These are phyloP conservation scores for Aspergillus calidoustus DNA, from an alignment of 2,329 filamentous ascomycete genomes.

Conservation along the genomic window DNA sequence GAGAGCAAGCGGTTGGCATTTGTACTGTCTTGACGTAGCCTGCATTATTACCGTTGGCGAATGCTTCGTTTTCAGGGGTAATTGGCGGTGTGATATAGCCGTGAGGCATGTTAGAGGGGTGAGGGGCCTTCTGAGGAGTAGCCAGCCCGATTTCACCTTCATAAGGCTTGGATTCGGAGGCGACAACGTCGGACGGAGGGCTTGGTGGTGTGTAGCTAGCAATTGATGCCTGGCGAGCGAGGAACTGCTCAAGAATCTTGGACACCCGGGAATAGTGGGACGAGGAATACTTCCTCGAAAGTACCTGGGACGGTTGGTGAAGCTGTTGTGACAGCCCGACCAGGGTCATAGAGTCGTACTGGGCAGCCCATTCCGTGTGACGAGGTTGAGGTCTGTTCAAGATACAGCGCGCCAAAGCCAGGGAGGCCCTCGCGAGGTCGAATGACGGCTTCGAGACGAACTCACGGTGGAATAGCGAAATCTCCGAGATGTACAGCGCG, in stretches of 20 bases:
- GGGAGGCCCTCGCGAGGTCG: conserved; percentile 83
- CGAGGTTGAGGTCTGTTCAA: conserved; percentile 77
- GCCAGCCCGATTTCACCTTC: conserved; percentile 47
- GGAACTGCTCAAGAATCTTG: conserved; percentile 67
- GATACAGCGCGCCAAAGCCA: conserved; percentile 85
- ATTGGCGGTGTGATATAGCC: conserved; percentile 55
- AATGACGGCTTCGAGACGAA: conserved; percentile 93
- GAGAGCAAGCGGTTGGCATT: conserved; percentile 37
- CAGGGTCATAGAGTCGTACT: conserved; percentile 57
- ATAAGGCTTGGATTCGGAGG: conserved; percentile 46
- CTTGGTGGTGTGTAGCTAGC: conserved; percentile 50
- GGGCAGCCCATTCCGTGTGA: conserved; percentile 73
- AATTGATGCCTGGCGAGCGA: conserved; percentile 65
- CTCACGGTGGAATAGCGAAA: conserved; percentile 93
- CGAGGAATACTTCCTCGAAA: conserved; percentile 71
- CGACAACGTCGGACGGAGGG: conserved; percentile 43
- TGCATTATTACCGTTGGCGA: conserved; percentile 40
- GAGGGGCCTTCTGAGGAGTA: conserved; percentile 46
- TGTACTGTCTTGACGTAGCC: conserved; percentile 36
- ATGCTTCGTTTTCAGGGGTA: conserved; percentile 51
- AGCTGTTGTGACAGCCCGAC: conserved; percentile 68
- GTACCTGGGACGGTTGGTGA: conserved; percentile 68
- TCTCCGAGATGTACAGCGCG: conserved; percentile 91
- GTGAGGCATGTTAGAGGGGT: conserved; percentile 42
- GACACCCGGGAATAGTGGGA: conserved; percentile 69